Evolutionary conservation across 495 filamentous ascomycete genomes (phyloP), one percentile per base, ranked within the genome.

Genomic region (Cercophora newfieldiana): DNA sequence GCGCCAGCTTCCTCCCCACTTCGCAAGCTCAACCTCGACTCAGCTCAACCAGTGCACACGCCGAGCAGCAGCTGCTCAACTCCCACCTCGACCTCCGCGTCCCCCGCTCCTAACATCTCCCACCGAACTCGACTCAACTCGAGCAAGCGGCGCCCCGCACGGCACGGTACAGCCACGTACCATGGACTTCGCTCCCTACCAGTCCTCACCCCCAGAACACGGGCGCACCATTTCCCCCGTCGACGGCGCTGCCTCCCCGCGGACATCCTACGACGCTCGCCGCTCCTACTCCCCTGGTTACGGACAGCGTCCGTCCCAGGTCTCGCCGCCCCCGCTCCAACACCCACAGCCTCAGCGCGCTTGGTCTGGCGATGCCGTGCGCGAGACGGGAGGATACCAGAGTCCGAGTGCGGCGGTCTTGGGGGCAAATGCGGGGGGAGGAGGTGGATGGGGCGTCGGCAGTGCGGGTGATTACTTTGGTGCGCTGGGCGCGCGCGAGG

Each of bases 161-260:
- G 12, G 10, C 18, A 44, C 37, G 4, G 10, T 16, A 14, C 10
- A 44, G 18, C 37, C 37, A 63, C 37, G 21, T 3, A 62, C 47
- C 44, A 96, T 96, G 91, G 92, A 97, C 78, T 98, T 98, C 78
- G 94, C 94, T 28, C 94, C 94, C 30, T 98, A 98, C 79, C 94
- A 98, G 83, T 84, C 93, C 78, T 88, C 89, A 64, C 89, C 90
- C 14, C 93, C 93, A 24, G 92, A 94, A 82, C 81, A 86, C 70
- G 85, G 85, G 71, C 86, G 91, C 68, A 87, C 87, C 51, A 85
- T 89, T 77, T 94, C 89, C 18, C 92, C 87, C 60, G 83, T 81
- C 68, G 73, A 75, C 64, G 69, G 72, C 64, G 77, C 81, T 65
- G 68, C 83, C 31, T 84, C 82, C 63, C 85, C 86, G 7, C 86